Evolutionary conservation across 441 rosid genomes (phyloP), one percentile per base, ranked within the genome.

Genomic region (Breynia disticha): DNA sequence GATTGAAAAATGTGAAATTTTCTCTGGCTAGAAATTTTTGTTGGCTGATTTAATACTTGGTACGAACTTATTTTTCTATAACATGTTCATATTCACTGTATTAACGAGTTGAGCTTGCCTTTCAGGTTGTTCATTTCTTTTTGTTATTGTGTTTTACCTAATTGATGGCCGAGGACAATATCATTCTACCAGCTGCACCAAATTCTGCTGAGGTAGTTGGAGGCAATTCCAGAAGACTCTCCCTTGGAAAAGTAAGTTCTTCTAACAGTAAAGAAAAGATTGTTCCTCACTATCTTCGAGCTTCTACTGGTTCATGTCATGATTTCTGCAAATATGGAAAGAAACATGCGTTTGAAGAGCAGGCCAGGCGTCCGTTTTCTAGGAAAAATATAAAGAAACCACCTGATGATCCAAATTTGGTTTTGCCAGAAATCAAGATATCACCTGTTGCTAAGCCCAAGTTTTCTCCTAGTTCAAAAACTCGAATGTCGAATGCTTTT

Each of bases 281-380:
- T 52, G 41, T 75, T 50, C 84, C 95, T 44, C 72, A 60, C 46
- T 83, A 93, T 54, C 91, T 84, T 60, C 77, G 80, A 65, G 83
- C 87, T 72, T 73, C 95, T 9, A 72, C 76, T 44, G 87, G 82
- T 65, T 84, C 97, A 19, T 84, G 95, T 66, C 97, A 88, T 50
- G 96, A 93, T 67, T 65, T 63, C 38, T 93, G 98, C 70, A 93
- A 93, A 67, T 81, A 67, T 32, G 95, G 93, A 53, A 73, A 51
- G 59, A 73, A 68, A 46, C 76, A 82, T 55, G 83, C 38, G 48
- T 46, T 52, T 32, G 75, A 81, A 68, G 69, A 70, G 52, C 71
- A 78, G 60, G 65, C 78, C 55, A 69, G 73, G 39, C 62, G 7
- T 55, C 66, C 70, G 18, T 60, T 67, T 51, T 61, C 13, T 8